phyloP scores from a whole-genome alignment of 208 protist genomes.

The Angomonas deanei region DNA sequence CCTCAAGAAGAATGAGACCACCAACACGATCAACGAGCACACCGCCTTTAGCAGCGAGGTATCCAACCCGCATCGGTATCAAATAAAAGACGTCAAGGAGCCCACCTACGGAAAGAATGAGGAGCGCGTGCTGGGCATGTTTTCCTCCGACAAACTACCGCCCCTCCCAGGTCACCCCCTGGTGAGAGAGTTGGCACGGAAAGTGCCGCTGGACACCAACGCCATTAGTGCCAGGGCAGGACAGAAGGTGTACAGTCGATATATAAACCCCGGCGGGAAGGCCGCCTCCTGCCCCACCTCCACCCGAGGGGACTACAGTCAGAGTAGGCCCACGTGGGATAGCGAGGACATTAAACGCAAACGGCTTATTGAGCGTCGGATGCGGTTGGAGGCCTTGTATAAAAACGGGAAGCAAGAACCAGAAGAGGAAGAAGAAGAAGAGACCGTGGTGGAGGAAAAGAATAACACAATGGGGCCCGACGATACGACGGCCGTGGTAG shows the following conservation, averaged over 20 bases:
- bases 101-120: slow-evolving; percentile 2
- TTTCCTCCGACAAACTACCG: neutral
- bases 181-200: neutral
- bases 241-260: neutral
- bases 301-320: neutral
- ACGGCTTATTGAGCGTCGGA: neutral
- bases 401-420: neutral
- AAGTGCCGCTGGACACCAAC: slow-evolving; percentile 1
- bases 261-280: slow-evolving; percentile 3
- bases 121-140: neutral
- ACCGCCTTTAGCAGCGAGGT: no score
- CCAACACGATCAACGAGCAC: no score
- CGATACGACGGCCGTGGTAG: slow-evolving; percentile 1
- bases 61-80: neutral
- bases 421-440: neutral
- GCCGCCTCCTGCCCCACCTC: neutral
- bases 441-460: neutral
- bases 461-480: slow-evolving; percentile 6
- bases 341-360: neutral
- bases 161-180: neutral
- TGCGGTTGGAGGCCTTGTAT: neutral
- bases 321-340: neutral
- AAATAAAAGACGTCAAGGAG: slow-evolving; percentile 1
- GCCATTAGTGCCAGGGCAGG: neutral
- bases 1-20: no score